Conservation (phyloP, 768 basidiomycete species). For the Boletus huronensis region DNA sequence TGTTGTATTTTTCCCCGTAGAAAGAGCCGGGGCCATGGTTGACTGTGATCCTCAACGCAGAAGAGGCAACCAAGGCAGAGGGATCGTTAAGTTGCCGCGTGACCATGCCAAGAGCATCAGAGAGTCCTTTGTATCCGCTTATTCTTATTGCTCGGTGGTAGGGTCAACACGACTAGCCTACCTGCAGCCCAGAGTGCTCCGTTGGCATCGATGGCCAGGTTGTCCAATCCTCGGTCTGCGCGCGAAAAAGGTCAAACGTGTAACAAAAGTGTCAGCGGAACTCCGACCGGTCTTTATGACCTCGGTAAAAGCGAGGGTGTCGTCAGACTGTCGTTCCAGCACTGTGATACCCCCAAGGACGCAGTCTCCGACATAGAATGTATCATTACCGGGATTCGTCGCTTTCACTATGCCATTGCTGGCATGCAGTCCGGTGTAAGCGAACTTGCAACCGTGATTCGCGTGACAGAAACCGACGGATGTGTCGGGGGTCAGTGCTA, state of each 20-base stretch:
- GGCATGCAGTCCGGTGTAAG: slow-evolving; percentile 44
- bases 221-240: slow-evolving; percentile 54
- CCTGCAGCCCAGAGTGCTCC: slow-evolving; percentile 65
- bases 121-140: slow-evolving; percentile 35
- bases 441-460: slow-evolving; percentile 58
- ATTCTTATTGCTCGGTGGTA: background rate
- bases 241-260: slow-evolving; percentile 4
- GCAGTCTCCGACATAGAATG: slow-evolving; percentile 55
- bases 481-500: slow-evolving; percentile 37
- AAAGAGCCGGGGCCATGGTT: slow-evolving; percentile 51
- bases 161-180: slow-evolving; percentile 21
- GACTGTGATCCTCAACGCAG: slow-evolving; percentile 49
- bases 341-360: slow-evolving; percentile 46
- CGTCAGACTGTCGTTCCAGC: slow-evolving; percentile 56
- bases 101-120: slow-evolving; percentile 35
- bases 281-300: slow-evolving; percentile 48
- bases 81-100: slow-evolving; percentile 43
- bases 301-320: slow-evolving; percentile 54
- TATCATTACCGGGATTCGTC: slow-evolving; percentile 43
- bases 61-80: slow-evolving; percentile 40
- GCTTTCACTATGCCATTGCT: slow-evolving; percentile 63
- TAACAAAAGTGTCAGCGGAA: slow-evolving; percentile 1
- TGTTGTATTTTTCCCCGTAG: slow-evolving; percentile 56
- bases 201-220: slow-evolving; percentile 54
- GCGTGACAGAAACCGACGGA: slow-evolving; percentile 66